Evolutionary conservation across 2,329 filamentous ascomycete genomes (phyloP).

Genomic region (Hortaea sp.): DNA sequence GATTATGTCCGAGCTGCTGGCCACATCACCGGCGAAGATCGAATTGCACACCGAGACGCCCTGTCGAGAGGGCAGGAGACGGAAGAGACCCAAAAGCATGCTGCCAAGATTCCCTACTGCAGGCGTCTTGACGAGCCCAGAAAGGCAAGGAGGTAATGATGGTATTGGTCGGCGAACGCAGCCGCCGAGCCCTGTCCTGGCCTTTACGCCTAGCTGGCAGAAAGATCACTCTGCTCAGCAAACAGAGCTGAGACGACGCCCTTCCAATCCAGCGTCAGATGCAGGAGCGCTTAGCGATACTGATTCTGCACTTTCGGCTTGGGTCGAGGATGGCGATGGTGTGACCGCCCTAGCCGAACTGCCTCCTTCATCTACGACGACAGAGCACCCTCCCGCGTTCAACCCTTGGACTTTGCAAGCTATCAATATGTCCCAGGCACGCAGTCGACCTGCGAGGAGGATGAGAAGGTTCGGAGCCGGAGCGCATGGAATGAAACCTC

Average conservation of each 20-base stretch:
- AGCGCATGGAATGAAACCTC: slow-evolving; percentile 22
- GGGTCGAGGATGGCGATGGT: slow-evolving; percentile 5
- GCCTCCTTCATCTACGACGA: not conserved
- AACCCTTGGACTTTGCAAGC: slow-evolving; percentile 11
- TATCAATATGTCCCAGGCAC: not conserved
- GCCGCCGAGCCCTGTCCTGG: too few relatives aligned
- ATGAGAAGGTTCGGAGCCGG: slow-evolving; percentile 28
- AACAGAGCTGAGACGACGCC: too few relatives aligned
- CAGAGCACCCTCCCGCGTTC: slow-evolving; percentile 1
- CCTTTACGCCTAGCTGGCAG: too few relatives aligned
- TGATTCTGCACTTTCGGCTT: too few relatives aligned
- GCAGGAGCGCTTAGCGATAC: too few relatives aligned
- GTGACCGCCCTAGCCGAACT: slow-evolving; percentile 6
- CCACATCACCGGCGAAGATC: slow-evolving; percentile 26
- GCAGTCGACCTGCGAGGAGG: slow-evolving; percentile 14
- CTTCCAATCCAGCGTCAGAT: too few relatives aligned
- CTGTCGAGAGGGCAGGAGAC: slow-evolving; percentile 12
- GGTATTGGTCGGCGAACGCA: too few relatives aligned
- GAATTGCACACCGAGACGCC: slow-evolving; percentile 22
- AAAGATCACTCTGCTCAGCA: too few relatives aligned
- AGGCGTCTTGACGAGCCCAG: slow-evolving; percentile 19
- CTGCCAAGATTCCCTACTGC: slow-evolving; percentile 25
- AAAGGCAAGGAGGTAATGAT: slow-evolving; percentile 4
- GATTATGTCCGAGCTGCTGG: slow-evolving; percentile 28
- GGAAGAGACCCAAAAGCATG: slow-evolving; percentile 25